phyloP scores from a whole-genome alignment of 2,329 filamentous ascomycete species.

The Colletotrichum australisinense region DNA sequence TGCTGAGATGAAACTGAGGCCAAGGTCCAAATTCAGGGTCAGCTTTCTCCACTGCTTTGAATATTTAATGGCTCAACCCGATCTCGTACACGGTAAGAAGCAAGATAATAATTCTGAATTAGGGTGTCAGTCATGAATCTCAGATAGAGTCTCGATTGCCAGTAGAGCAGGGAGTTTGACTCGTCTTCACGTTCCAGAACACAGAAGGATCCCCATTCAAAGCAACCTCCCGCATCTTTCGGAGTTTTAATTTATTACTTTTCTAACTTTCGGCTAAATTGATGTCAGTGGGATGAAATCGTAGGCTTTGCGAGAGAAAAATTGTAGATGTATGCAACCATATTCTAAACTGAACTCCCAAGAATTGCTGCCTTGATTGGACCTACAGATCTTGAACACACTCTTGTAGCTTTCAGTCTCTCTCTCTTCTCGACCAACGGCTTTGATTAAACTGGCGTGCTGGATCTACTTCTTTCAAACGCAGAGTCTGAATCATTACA shows the following conservation, averaged over 20 bases:
- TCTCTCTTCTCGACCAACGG: too few species aligned
- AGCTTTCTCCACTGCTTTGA: background rate
- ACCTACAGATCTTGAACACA: too few species aligned
- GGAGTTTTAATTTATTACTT: background rate
- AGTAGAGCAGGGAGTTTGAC: background rate
- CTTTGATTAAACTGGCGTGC: background rate
- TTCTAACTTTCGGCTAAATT: background rate
- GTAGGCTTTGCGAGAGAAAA: too few species aligned
- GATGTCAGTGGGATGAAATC: fast-evolving
- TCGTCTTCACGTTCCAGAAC: background rate
- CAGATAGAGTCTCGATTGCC: background rate
- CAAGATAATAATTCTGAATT: background rate
- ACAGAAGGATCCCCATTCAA: background rate
- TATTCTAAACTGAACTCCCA: too few species aligned
- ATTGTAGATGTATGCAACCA: too few species aligned
- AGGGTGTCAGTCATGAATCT: background rate
- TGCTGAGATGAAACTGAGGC: too few species aligned
- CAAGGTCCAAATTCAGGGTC: too few species aligned
- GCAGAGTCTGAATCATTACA: background rate
- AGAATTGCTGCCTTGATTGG: too few species aligned
- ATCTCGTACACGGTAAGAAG: background rate
- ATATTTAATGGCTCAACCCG: background rate
- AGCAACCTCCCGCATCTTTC: background rate
- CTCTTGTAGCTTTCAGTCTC: too few species aligned
- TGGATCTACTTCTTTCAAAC: background rate